Evolutionary conservation across 2,329 filamentous ascomycete species (phyloP).

Genomic region (Microcyclospora tardicrescens): DNA sequence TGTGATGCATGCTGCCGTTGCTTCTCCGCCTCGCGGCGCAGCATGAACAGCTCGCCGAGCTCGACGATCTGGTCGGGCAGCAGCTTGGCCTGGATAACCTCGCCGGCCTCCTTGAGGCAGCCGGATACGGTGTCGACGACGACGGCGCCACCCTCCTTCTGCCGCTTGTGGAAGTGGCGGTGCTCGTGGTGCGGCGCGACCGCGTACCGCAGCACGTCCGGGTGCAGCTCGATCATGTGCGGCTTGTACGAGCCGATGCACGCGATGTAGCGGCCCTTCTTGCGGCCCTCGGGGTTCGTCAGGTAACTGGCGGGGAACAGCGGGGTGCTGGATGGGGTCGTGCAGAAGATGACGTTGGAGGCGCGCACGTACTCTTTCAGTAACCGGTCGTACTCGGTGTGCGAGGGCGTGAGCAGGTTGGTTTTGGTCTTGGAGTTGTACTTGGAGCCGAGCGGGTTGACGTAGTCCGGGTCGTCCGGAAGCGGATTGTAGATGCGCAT

Average conservation of each 20-base stretch:
- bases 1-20: constrained; percentile 13
- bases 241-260: constrained; percentile 58
- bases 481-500: constrained; percentile 40
- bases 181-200: constrained; percentile 40
- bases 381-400: constrained; percentile 55
- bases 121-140: constrained; percentile 60
- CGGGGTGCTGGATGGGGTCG: constrained; percentile 60
- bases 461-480: constrained; percentile 22
- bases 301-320: constrained; percentile 64
- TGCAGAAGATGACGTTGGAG: constrained; percentile 77
- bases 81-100: constrained; percentile 68
- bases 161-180: constrained; percentile 52
- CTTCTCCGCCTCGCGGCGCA: constrained; percentile 40
- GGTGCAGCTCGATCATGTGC: constrained; percentile 72
- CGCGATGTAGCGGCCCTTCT: constrained; percentile 58
- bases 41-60: constrained; percentile 65
- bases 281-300: constrained; percentile 56
- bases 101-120: constrained; percentile 70
- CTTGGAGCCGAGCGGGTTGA: constrained; percentile 21
- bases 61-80: constrained; percentile 68
- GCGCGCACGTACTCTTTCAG: constrained; percentile 57
- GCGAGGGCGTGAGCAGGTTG: constrained; percentile 54
- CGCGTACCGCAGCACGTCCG: constrained; percentile 57
- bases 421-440: constrained; percentile 44
- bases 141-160: constrained; percentile 45